Evolutionary conservation across 495 filamentous ascomycete species (phyloP).

Genomic region (Podospora tetraspora): DNA sequence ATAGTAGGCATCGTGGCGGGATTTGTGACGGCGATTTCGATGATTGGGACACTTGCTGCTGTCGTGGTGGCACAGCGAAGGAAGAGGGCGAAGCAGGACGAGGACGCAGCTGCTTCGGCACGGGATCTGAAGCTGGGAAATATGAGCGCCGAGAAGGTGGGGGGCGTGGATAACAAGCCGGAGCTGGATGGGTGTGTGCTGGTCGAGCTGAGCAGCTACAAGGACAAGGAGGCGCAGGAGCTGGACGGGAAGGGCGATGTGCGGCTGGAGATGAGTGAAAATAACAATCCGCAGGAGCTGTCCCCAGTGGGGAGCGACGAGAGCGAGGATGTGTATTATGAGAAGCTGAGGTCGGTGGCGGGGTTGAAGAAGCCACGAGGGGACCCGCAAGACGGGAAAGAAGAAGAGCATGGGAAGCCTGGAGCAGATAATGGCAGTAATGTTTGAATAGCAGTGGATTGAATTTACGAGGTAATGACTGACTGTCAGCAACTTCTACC

Average conservation of each 20-base stretch:
- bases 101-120: background rate
- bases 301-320: background rate
- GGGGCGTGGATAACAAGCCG: background rate
- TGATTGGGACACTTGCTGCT: background rate
- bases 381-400: background rate
- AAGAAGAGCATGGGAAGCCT: background rate
- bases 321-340: background rate
- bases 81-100: background rate
- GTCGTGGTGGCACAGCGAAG: background rate
- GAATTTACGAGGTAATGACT: background rate
- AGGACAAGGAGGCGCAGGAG: background rate
- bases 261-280: background rate
- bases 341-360: background rate
- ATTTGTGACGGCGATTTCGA: background rate
- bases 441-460: background rate
- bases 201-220: background rate
- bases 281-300: background rate
- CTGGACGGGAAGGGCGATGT: background rate
- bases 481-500: too few relatives aligned
- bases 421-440: background rate
- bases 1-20: background rate
- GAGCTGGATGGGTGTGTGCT: slow-evolving; percentile 3
- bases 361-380: background rate
- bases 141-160: background rate
- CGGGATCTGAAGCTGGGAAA: background rate